Conservation (phyloP, 164 flowering plant genomes). For the Berberis vulgaris region DNA sequence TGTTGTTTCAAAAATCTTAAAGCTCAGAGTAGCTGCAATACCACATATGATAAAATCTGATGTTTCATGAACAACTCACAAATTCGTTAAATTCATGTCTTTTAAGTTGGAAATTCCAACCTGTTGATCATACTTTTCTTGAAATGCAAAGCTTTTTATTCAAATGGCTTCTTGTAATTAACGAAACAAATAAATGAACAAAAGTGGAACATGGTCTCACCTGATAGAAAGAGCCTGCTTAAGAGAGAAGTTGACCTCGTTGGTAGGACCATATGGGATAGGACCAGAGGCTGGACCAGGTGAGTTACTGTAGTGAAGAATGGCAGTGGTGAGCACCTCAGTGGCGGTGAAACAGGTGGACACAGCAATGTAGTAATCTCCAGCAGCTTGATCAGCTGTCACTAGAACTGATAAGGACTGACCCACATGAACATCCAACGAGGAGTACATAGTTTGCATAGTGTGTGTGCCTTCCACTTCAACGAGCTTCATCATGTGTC, state of each 20-base stretch:
- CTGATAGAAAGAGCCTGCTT: background rate
- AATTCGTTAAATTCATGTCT: too few relatives aligned
- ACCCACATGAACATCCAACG: constrained; percentile 1
- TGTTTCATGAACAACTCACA: too few relatives aligned
- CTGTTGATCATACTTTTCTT: too few relatives aligned
- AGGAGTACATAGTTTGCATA: background rate
- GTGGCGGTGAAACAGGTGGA: background rate
- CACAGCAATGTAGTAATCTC: constrained; percentile 1
- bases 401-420: background rate
- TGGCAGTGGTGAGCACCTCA: background rate
- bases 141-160: too few relatives aligned
- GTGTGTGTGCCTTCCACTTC: constrained; percentile 5
- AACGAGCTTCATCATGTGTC: background rate
- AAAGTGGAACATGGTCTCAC: too few relatives aligned
- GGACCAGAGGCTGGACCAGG: background rate
- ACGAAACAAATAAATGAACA: too few relatives aligned
- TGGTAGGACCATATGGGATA: background rate
- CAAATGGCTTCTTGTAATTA: too few relatives aligned
- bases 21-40: too few relatives aligned
- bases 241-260: background rate
- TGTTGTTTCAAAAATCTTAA: too few relatives aligned
- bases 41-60: too few relatives aligned
- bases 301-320: background rate
- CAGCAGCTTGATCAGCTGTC: background rate
- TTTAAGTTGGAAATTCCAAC: too few relatives aligned